phyloP scores from a whole-genome alignment of 2,329 filamentous ascomycete species.

The Erysiphe pulchra region DNA sequence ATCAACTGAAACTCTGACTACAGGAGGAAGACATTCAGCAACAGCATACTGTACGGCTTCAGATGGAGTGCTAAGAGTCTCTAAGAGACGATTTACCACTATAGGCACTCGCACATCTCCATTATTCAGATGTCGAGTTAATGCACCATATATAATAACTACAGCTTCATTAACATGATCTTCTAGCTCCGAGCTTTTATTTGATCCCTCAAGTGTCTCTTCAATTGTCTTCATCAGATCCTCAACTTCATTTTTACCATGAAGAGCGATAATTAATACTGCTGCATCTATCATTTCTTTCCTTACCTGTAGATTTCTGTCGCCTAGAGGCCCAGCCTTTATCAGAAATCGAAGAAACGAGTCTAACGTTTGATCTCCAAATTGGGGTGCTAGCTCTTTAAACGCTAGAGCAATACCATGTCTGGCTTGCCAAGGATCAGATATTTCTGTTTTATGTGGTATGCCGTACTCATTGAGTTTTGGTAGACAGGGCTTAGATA shows the following conservation, averaged over 20 bases:
- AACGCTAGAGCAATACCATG: conserved; percentile 77
- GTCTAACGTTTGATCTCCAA: conserved; percentile 44
- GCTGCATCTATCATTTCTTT: conserved; percentile 83
- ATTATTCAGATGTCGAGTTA: conserved; percentile 62
- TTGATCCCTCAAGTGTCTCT: conserved; percentile 58
- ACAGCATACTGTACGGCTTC: conserved; percentile 95
- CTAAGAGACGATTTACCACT: conserved; percentile 65
- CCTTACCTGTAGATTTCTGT: conserved; percentile 51
- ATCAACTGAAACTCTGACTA: conserved; percentile 59
- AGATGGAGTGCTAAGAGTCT: conserved; percentile 77
- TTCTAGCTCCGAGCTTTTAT: conserved; percentile 53
- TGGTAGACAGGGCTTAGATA: conserved; percentile 59
- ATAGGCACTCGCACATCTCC: conserved; percentile 74
- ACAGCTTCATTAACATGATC: conserved; percentile 93
- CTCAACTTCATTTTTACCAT: conserved; percentile 64
- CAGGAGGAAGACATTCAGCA: conserved; percentile 72
- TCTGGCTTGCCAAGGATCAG: conserved; percentile 75
- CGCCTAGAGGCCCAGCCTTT: conserved; percentile 62
- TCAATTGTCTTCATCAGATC: conserved; percentile 85
- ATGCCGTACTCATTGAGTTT: conserved; percentile 86
- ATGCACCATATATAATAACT: conserved; percentile 85
- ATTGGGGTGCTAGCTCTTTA: conserved; percentile 48
- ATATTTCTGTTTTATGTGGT: conserved; percentile 65
- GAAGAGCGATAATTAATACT: conserved; percentile 51
- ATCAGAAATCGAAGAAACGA: conserved; percentile 69